Evolutionary conservation across 2,329 filamentous ascomycete genomes (phyloP).

Genomic region (Fusarium burgessii): DNA sequence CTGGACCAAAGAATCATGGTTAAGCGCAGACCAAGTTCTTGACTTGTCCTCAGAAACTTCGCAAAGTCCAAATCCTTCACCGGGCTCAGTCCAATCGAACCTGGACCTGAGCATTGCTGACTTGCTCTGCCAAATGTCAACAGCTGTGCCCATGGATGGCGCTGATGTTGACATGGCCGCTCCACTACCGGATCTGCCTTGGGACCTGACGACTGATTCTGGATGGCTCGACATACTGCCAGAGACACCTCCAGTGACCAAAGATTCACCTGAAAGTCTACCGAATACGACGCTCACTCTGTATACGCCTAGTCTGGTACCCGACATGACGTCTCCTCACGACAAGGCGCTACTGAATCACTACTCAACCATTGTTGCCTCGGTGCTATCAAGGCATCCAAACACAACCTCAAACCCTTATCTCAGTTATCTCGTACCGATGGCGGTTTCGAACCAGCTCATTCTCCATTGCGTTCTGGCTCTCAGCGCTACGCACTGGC

Average conservation of each 20-base stretch:
- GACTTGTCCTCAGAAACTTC: background rate
- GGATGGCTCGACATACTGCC: conserved; percentile 7
- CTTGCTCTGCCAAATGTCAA: conserved; percentile 6
- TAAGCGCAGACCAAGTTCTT: conserved; percentile 5
- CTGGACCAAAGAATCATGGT: conserved; percentile 10
- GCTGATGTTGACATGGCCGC: background rate
- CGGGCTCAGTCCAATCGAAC: background rate
- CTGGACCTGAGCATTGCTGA: conserved; percentile 6
- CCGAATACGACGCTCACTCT: background rate
- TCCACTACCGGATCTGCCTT: background rate
- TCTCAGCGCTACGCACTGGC: conserved; percentile 8
- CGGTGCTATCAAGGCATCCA: background rate
- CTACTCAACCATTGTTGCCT: conserved; percentile 8
- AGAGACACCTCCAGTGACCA: background rate
- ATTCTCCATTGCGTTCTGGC: conserved; percentile 1
- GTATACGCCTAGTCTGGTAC: background rate
- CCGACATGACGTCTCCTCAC: conserved; percentile 7
- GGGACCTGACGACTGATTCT: conserved; percentile 1
- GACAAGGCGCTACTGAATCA: conserved; percentile 6
- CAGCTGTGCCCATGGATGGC: background rate
- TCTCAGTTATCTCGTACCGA: conserved; percentile 3
- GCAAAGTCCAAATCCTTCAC: background rate
- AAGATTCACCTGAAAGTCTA: background rate
- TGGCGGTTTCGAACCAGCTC: background rate
- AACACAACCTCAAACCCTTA: conserved; percentile 1